Evolutionary conservation across 2,329 filamentous ascomycete species (phyloP), one percentile per base, ranked within the genome.

Genomic region (Colletotrichum sp.): DNA sequence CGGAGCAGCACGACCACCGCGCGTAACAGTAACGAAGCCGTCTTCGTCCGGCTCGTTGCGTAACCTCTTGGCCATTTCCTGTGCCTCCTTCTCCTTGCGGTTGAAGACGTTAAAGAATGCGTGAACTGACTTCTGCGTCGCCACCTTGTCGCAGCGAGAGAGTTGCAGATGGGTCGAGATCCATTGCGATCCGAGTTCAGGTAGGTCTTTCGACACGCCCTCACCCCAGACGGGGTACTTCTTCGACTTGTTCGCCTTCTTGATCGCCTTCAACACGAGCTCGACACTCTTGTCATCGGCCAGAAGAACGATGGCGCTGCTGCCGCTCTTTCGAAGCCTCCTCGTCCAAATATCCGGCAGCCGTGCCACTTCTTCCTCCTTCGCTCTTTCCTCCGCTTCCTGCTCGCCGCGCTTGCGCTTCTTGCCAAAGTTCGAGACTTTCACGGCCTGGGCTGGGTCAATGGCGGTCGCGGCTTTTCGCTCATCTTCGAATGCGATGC

Each of bases 21-120:
- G 91, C 2, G 93, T 94, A 28, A 99, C 97, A 5, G 96, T 99
- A 65, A 99, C 91, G 83, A 99, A 99, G 3, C 97, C 97, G 84
- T 99, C 97, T 81, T 95, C 96, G 83, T 99, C 97, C 1, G 96
- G 95, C 80, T 95, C 93, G 79, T 94, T 93, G 76, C 95, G 92
- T 77, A 93, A 87, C 71, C 90, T 87, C 85, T 91, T 92, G 82
- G 86, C 94, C 82, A 88, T 89, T 86, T 87, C 93, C 78, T 81
- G 90, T 79, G 88, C 93, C 84, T 88, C 93, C 85, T 84, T 92
- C 88, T 90, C 94, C 86, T 88, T 95, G 86, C 82, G 91, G 86
- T 89, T 94, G 86, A 96, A 99, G n/a, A 92, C 88, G 26, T 91
- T 90, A 90, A 99, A 98, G 87, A 96, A 99, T 43, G 93, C 92